Evolutionary conservation across 306 rosid species (phyloP).

Genomic region (Pyrus communis): DNA sequence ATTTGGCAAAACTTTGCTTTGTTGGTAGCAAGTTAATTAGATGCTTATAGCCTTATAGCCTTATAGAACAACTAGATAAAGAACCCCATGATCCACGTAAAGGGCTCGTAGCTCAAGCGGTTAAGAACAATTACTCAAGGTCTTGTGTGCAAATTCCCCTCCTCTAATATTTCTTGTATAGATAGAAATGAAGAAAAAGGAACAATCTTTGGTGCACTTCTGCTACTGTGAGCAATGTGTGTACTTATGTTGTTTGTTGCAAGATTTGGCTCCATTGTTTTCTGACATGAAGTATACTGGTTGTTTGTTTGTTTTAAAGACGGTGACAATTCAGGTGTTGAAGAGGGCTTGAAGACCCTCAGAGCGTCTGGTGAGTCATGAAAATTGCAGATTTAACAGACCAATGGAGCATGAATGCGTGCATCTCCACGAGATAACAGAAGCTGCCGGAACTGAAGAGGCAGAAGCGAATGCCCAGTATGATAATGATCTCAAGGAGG

Average conservation of each 20-base stretch:
- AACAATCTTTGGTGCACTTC: not conserved
- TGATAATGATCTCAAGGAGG: slow-evolving; percentile 84
- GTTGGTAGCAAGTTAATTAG: too few species aligned
- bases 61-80: not conserved
- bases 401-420: slow-evolving; percentile 67
- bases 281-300: not conserved
- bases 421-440: slow-evolving; percentile 75
- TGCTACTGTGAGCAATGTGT: not conserved
- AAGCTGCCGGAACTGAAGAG: slow-evolving; percentile 80
- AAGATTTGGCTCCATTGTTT: not conserved
- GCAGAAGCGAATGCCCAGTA: slow-evolving; percentile 85
- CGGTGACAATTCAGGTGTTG: slow-evolving; percentile 72
- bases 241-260: not conserved
- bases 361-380: slow-evolving; percentile 73
- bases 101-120: too few species aligned
- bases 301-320: slow-evolving; percentile 33
- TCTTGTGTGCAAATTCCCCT: not conserved
- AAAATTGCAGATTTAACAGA: slow-evolving; percentile 61
- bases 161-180: too few species aligned
- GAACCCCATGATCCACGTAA: not conserved
- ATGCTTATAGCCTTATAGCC: not conserved
- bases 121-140: not conserved
- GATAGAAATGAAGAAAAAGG: not conserved
- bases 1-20: not conserved
- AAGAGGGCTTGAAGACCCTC: slow-evolving; percentile 86